Percentiles rank a stretch among this genome's conserved stretches.
These are phyloP conservation scores for Vitis cinerea DNA, from an alignment of 164 flowering plant genomes.

Conservation along the genomic window DNA sequence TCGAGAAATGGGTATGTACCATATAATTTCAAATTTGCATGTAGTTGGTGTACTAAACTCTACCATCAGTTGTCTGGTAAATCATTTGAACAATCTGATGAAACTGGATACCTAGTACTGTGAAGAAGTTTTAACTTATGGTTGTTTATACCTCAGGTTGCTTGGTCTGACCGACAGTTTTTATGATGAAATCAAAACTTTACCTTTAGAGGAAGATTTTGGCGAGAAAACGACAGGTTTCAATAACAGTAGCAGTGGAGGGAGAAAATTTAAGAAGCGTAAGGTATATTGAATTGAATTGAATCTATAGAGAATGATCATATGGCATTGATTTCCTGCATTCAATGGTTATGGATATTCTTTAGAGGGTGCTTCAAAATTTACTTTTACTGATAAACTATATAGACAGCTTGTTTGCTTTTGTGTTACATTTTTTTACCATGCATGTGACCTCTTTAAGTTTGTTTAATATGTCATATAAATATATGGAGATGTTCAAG, in stretches of 20 bases:
- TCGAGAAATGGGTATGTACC: conserved; percentile 72
- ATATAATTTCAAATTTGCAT: not conserved
- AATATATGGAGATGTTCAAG: not conserved
- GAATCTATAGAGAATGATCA: not conserved
- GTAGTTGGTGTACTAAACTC: conserved; percentile 2
- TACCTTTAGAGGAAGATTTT: conserved; percentile 48
- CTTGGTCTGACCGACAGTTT: conserved; percentile 67
- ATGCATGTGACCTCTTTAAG: too few relatives aligned
- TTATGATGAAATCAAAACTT: conserved; percentile 61
- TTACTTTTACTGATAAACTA: not conserved
- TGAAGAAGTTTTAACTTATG: not conserved
- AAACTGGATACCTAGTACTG: not conserved
- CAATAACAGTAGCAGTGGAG: conserved; percentile 21
- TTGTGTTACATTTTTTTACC: not conserved
- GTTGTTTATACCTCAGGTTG: conserved; percentile 42
- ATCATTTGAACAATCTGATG: not conserved
- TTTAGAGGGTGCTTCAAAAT: not conserved
- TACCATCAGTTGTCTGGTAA: not conserved
- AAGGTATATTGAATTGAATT: conserved; percentile 46
- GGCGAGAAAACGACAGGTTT: conserved; percentile 24
- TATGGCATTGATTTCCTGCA: not conserved
- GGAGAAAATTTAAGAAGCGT: conserved; percentile 51
- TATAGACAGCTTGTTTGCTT: not conserved
- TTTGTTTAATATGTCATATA: not conserved
- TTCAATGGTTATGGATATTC: not conserved